Evolutionary conservation across 2,329 filamentous ascomycete genomes (phyloP).

Genomic region (Lasiodiplodia sp.): DNA sequence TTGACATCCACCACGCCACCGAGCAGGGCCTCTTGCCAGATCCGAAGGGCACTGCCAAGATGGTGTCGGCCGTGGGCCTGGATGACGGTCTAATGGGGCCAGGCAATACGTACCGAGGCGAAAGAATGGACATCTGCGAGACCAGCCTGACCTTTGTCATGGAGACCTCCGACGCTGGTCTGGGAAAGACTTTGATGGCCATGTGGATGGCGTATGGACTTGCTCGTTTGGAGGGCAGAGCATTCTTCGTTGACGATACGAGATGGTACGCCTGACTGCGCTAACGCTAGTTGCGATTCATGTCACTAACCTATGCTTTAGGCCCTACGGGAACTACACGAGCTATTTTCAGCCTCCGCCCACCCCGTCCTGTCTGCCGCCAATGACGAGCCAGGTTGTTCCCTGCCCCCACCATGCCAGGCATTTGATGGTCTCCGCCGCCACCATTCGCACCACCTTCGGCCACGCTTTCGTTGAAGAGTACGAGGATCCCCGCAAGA

Average conservation of each 20-base stretch:
- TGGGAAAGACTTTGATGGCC: conserved; percentile 78
- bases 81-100: conserved; percentile 33
- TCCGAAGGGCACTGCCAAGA: conserved; percentile 40
- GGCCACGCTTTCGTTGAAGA: conserved; percentile 64
- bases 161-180: conserved; percentile 75
- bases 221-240: conserved; percentile 74
- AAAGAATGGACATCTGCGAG: conserved; percentile 66
- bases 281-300: neutral
- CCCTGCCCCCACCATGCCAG: conserved; percentile 79
- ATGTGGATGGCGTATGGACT: conserved; percentile 86
- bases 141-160: conserved; percentile 79
- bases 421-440: conserved; percentile 76
- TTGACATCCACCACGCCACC: conserved; percentile 78
- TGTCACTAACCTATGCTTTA: conserved; percentile 34
- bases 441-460: conserved; percentile 71
- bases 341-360: conserved; percentile 76
- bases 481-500: conserved; percentile 58
- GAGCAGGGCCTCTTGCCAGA: conserved; percentile 66
- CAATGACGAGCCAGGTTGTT: conserved; percentile 76
- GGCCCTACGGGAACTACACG: conserved; percentile 78
- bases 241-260: conserved; percentile 86
- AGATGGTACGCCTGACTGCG: conserved; percentile 62
- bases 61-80: conserved; percentile 36
- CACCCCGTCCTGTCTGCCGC: conserved; percentile 70
- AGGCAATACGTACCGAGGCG: conserved; percentile 33